phyloP scores from a whole-genome alignment of 2,329 filamentous ascomycete genomes.

The Hortaea sp. region DNA sequence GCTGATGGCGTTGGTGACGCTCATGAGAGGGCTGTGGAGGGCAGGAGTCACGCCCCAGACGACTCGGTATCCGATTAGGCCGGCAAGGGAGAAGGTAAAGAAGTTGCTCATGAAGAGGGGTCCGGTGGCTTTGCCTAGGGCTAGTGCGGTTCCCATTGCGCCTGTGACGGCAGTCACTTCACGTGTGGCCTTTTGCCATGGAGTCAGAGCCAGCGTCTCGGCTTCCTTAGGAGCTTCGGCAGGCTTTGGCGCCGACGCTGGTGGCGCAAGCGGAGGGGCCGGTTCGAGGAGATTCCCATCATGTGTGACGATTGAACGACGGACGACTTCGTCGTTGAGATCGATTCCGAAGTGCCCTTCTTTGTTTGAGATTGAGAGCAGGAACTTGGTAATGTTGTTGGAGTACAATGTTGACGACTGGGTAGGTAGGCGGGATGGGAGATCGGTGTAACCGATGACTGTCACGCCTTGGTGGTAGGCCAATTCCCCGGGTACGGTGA shows the following conservation, averaged over 20 bases:
- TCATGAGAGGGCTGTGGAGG: constrained; percentile 83
- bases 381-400: constrained; percentile 85
- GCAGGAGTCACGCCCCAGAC: constrained; percentile 84
- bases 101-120: constrained; percentile 81
- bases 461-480: constrained; percentile 67
- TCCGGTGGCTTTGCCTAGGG: constrained; percentile 69
- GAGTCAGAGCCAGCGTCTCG: constrained; percentile 59
- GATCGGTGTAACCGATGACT: constrained; percentile 79
- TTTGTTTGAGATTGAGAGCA: constrained; percentile 70
- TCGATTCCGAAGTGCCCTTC: constrained; percentile 74
- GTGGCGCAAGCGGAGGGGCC: constrained; percentile 57
- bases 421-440: constrained; percentile 76
- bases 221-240: constrained; percentile 43
- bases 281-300: constrained; percentile 67
- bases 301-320: constrained; percentile 72
- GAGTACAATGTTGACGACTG: constrained; percentile 86
- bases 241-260: constrained; percentile 39
- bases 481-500: constrained; percentile 64
- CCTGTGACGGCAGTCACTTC: constrained; percentile 66
- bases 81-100: constrained; percentile 75
- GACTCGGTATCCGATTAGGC: constrained; percentile 76
- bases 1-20: constrained; percentile 85
- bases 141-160: constrained; percentile 63
- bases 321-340: constrained; percentile 72
- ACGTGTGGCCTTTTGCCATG: constrained; percentile 69